Percentiles rank a stretch among this genome's conserved stretches.
phyloP scores from a whole-genome alignment of 495 filamentous ascomycete species.

The Astrothelium macrocarpum region DNA sequence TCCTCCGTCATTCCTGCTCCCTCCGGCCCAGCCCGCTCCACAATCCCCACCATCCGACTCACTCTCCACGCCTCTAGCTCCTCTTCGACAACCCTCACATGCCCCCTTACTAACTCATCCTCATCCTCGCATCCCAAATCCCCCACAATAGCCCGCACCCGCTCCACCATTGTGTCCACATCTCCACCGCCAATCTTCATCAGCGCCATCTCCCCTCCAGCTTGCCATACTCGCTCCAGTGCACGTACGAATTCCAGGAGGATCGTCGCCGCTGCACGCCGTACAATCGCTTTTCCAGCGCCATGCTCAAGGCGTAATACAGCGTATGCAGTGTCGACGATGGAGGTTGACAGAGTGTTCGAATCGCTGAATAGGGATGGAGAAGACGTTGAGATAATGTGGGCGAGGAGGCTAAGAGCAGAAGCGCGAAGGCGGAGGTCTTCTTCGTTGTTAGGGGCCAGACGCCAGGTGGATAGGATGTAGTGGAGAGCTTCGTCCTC shows the following conservation, averaged over 20 bases:
- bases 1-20: slow-evolving; percentile 22
- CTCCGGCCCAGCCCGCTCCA: slow-evolving; percentile 25
- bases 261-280: slow-evolving; percentile 62
- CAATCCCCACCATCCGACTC: slow-evolving; percentile 41
- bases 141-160: slow-evolving; percentile 40
- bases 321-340: slow-evolving; percentile 56
- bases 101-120: slow-evolving; percentile 63
- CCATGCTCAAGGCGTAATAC: slow-evolving; percentile 57
- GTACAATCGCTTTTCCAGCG: slow-evolving; percentile 57
- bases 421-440: slow-evolving; percentile 71
- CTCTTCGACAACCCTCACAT: slow-evolving; percentile 61
- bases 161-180: slow-evolving; percentile 49
- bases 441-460: slow-evolving; percentile 55
- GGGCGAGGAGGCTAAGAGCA: slow-evolving; percentile 62
- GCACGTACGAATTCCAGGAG: slow-evolving; percentile 58
- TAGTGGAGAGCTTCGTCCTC: slow-evolving; percentile 38
- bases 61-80: slow-evolving; percentile 62
- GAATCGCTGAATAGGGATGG: slow-evolving; percentile 38
- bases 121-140: slow-evolving; percentile 60
- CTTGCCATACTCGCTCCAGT: slow-evolving; percentile 48
- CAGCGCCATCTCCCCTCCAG: slow-evolving; percentile 45
- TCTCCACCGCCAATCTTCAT: slow-evolving; percentile 52
- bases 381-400: slow-evolving; percentile 49
- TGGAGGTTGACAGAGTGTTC: slow-evolving; percentile 39
- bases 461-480: slow-evolving; percentile 63